A percentile compares a stretch with the other conserved stretches of the same genome.
These are phyloP conservation scores for Moesziomyces antarcticus DNA, from an alignment of 1,284 basidiomycete species.

Conservation along the genomic window DNA sequence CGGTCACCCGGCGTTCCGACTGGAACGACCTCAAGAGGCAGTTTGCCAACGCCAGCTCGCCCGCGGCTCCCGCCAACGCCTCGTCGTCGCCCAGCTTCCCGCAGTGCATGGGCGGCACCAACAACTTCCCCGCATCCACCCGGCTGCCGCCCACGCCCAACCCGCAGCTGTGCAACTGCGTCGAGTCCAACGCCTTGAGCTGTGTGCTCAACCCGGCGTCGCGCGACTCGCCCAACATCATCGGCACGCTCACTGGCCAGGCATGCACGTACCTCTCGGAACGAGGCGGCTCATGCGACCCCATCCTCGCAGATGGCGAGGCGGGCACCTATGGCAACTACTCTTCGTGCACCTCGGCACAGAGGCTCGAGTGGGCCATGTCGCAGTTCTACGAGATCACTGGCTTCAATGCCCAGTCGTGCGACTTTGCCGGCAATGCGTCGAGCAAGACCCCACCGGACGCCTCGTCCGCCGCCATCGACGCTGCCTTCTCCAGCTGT, in stretches of 20 bases:
- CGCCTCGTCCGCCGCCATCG: conserved; percentile 73
- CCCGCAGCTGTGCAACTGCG: conserved; percentile 79
- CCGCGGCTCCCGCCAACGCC: conserved; percentile 73
- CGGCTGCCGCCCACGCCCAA: conserved; percentile 85
- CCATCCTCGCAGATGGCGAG: conserved; percentile 79
- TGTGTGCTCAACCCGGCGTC: conserved; percentile 78
- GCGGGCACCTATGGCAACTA: conserved; percentile 81
- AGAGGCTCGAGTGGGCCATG: conserved; percentile 76
- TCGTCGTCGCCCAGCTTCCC: conserved; percentile 74
- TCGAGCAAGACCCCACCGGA: conserved; percentile 75
- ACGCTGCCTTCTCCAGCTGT: conserved; percentile 77
- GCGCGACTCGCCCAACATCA: conserved; percentile 75
- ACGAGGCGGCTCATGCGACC: conserved; percentile 72
- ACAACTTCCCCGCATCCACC: conserved; percentile 75
- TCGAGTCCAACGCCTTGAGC: conserved; percentile 74
- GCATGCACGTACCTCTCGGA: conserved; percentile 78
- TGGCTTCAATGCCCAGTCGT: conserved; percentile 73
- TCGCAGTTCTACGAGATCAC: conserved; percentile 79
- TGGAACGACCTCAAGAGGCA: conserved; percentile 76
- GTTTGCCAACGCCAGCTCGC: conserved; percentile 74
- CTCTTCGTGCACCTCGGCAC: conserved; percentile 79
- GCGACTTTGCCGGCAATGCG: conserved; percentile 84
- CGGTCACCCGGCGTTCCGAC: conserved; percentile 76
- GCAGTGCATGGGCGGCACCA: conserved; percentile 75
- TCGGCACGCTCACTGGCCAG: conserved; percentile 77